Evolutionary conservation across 2,329 filamentous ascomycete genomes (phyloP).

Genomic region (Eutypa lata): DNA sequence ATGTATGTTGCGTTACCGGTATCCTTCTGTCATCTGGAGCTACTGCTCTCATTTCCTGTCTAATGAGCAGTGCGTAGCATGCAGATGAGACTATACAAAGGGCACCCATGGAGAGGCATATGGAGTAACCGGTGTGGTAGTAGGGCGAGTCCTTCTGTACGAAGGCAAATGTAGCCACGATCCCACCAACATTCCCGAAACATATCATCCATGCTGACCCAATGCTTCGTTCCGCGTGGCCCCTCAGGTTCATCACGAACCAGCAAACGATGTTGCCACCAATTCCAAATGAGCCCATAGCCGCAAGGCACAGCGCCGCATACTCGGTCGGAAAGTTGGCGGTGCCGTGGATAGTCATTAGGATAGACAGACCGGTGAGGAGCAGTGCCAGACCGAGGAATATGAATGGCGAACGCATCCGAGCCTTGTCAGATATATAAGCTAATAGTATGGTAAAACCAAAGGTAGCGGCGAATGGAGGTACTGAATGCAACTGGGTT

Average conservation of each 20-base stretch:
- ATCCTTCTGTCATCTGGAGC: background rate
- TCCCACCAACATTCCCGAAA: constrained; percentile 29
- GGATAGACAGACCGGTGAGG: constrained; percentile 23
- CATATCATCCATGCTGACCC: constrained; percentile 28
- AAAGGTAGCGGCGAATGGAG: constrained; percentile 34
- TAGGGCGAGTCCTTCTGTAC: constrained; percentile 20
- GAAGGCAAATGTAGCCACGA: constrained; percentile 28
- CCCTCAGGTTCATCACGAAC: constrained; percentile 38
- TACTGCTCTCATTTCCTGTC: constrained; percentile 1
- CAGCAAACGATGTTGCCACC: constrained; percentile 30
- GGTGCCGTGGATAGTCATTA: constrained; percentile 16
- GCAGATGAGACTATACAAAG: constrained; percentile 3
- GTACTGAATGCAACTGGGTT: constrained; percentile 34
- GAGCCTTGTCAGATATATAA: constrained; percentile 1
- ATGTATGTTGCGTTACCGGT: background rate
- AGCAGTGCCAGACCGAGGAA: constrained; percentile 15
- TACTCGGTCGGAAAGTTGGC: constrained; percentile 32
- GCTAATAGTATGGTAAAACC: constrained; percentile 27
- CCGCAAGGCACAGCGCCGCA: constrained; percentile 34
- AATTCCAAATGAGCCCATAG: constrained; percentile 32
- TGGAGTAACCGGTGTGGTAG: constrained; percentile 25
- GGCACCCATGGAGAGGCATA: constrained; percentile 5
- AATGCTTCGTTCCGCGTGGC: constrained; percentile 27
- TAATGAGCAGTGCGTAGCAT: constrained; percentile 3
- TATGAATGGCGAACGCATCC: constrained; percentile 22